A percentile compares a stretch with the other conserved stretches of the same genome.
phyloP scores from a whole-genome alignment of 2,329 filamentous ascomycete species.

The Immersiporthe knoxdaviesiana region DNA sequence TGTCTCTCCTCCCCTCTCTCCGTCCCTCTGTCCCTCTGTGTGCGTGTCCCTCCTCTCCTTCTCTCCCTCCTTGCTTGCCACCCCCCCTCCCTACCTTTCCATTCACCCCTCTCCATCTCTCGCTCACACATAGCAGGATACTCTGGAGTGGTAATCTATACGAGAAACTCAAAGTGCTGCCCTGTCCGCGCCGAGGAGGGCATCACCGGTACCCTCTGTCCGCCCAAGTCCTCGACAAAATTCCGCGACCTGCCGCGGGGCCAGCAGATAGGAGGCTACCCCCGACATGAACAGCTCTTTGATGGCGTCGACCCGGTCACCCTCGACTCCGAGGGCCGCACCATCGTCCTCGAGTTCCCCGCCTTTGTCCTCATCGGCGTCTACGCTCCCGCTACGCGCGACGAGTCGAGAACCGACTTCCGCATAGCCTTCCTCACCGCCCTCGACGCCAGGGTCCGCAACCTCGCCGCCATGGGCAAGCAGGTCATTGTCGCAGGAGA shows the following conservation, averaged over 20 bases:
- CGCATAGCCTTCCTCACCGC: slow-evolving; percentile 78
- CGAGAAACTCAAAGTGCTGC: slow-evolving; percentile 79
- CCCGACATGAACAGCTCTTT: slow-evolving; percentile 67
- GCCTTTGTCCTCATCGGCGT: slow-evolving; percentile 92
- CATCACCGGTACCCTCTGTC: slow-evolving; percentile 78
- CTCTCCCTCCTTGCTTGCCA: no score
- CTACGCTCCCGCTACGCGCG: slow-evolving; percentile 88
- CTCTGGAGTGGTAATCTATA: slow-evolving; percentile 94
- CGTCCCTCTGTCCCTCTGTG: not conserved
- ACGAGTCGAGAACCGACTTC: slow-evolving; percentile 82
- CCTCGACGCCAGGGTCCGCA: slow-evolving; percentile 82
- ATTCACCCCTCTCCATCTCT: slow-evolving; percentile 22
- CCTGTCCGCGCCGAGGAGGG: slow-evolving; percentile 93
- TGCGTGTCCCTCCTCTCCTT: not conserved
- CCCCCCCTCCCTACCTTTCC: no score
- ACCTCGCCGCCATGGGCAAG: slow-evolving; percentile 79
- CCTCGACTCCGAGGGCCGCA: slow-evolving; percentile 90
- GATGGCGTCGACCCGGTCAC: slow-evolving; percentile 67
- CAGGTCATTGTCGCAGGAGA: slow-evolving; percentile 85
- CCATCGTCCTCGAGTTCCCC: slow-evolving; percentile 88
- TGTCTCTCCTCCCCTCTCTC: no score
- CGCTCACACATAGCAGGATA: slow-evolving; percentile 69
- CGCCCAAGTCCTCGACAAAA: slow-evolving; percentile 69
- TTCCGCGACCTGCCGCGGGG: slow-evolving; percentile 76
- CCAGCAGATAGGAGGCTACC: slow-evolving; percentile 88